Conservation (phyloP, 495 filamentous ascomycete genomes). For the Aspergillus steynii region DNA sequence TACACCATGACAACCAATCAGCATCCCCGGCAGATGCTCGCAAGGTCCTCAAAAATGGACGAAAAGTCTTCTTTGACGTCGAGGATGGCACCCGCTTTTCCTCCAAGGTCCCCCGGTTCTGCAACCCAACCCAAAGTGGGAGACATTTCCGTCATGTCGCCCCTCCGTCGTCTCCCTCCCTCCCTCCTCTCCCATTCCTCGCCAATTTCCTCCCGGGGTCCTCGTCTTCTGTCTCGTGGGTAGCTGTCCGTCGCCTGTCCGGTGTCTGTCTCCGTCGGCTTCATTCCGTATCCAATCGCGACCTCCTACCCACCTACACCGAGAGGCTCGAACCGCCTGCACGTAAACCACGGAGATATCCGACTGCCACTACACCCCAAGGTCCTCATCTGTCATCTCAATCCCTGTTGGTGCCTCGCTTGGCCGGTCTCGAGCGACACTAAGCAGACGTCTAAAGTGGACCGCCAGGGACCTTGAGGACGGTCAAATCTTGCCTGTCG, state of each 20-base stretch:
- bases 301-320: not conserved
- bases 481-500: slow-evolving; percentile 6
- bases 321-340: not conserved
- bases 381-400: slow-evolving; percentile 16
- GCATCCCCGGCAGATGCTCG: slow-evolving; percentile 14
- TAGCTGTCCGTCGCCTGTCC: not conserved
- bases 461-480: slow-evolving; percentile 18
- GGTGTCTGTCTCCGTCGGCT: not conserved
- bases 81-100: slow-evolving; percentile 5
- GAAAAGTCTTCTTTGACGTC: slow-evolving; percentile 22
- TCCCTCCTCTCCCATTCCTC: not conserved
- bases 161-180: not conserved
- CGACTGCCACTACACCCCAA: slow-evolving; percentile 10
- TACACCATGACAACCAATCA: not conserved
- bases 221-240: not conserved
- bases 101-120: slow-evolving; percentile 28
- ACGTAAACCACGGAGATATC: slow-evolving; percentile 7
- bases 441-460: slow-evolving; percentile 9
- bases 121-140: slow-evolving; percentile 11
- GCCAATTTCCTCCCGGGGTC: not conserved
- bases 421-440: not conserved
- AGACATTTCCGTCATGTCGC: slow-evolving; percentile 11
- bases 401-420: slow-evolving; percentile 10
- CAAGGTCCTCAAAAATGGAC: slow-evolving; percentile 39
- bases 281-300: not conserved